Conservation (phyloP, 202 grass and related monocot species). For the Schoenoplectus tabernaemontani region DNA sequence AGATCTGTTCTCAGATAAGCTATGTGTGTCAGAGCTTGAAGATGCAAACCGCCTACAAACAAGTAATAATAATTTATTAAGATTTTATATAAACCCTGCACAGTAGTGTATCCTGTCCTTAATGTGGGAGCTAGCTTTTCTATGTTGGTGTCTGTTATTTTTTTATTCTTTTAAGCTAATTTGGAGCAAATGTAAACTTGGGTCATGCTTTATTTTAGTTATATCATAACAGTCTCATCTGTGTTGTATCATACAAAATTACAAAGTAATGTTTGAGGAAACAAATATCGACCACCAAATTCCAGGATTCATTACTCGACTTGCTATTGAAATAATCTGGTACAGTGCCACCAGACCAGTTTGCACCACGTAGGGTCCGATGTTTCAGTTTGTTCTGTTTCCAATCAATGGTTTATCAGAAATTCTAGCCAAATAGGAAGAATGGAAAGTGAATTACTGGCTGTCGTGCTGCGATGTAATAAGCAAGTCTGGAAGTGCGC, state of each 20-base stretch:
- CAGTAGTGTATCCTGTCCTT: not conserved
- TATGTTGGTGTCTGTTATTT: not conserved
- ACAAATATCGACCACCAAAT: not conserved
- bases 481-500: slow-evolving; percentile 45
- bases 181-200: not conserved
- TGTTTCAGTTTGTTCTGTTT: not conserved
- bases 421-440: not conserved
- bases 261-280: not conserved
- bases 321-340: not conserved
- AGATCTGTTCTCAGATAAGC: slow-evolving; percentile 72
- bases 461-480: slow-evolving; percentile 39
- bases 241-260: not conserved
- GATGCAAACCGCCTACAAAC: slow-evolving; percentile 49
- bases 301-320: not conserved
- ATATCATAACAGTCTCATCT: not conserved
- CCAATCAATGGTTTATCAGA: not conserved
- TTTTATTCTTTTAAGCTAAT: not conserved
- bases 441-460: slow-evolving; percentile 36
- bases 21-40: slow-evolving; percentile 46
- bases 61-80: slow-evolving; percentile 26
- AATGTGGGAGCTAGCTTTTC: not conserved
- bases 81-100: not conserved
- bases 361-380: not conserved
- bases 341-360: not conserved
- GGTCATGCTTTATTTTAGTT: not conserved